phyloP scores from a whole-genome alignment of 2,329 filamentous ascomycete species.

The Xylariaceae sp. region DNA sequence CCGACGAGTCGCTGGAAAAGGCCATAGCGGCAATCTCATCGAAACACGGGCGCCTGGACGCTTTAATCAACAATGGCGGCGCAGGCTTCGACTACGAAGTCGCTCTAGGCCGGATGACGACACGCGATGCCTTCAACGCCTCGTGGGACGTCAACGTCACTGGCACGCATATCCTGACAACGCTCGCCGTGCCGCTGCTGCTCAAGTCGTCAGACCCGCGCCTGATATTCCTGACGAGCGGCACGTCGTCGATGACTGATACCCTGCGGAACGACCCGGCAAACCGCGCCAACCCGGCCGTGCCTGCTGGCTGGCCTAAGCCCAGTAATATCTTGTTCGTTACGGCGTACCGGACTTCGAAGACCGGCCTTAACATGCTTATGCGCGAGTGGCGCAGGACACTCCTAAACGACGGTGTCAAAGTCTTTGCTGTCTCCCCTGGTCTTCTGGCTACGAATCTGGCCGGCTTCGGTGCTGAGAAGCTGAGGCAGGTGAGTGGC shows the following conservation, averaged over 20 bases:
- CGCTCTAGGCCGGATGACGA: constrained; percentile 25
- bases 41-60: constrained; percentile 40
- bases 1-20: constrained; percentile 43
- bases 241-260: constrained; percentile 36
- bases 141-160: constrained; percentile 43
- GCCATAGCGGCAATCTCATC: constrained; percentile 37
- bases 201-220: constrained; percentile 42
- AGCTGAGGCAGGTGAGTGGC: constrained; percentile 24
- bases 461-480: constrained; percentile 14
- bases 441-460: constrained; percentile 26
- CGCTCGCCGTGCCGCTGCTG: constrained; percentile 39
- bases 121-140: constrained; percentile 39
- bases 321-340: constrained; percentile 12
- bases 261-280: constrained; percentile 25
- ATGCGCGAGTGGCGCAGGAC: constrained; percentile 43
- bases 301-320: constrained; percentile 41
- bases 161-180: constrained; percentile 38
- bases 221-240: constrained; percentile 46
- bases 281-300: constrained; percentile 21
- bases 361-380: constrained; percentile 47
- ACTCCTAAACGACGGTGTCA: constrained; percentile 41
- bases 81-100: constrained; percentile 35
- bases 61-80: constrained; percentile 49
- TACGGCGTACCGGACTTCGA: constrained; percentile 38
- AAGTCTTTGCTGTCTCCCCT: constrained; percentile 38